These are phyloP conservation scores for Rhodamnia argentea DNA, from an alignment of 345 rosid species.

Conservation along the genomic window DNA sequence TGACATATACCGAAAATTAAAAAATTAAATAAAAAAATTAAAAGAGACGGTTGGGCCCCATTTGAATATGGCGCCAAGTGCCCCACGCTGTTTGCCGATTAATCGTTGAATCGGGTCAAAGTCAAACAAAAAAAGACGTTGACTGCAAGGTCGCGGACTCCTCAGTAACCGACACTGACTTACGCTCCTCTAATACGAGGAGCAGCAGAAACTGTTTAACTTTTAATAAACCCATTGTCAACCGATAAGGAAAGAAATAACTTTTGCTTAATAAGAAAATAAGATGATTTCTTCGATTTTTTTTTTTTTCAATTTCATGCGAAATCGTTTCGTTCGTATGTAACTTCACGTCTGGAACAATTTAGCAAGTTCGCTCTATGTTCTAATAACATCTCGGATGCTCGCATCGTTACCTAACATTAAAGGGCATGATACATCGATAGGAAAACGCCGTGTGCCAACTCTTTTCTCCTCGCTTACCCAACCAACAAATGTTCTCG, in stretches of 20 bases:
- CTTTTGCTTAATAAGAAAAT: too few species aligned
- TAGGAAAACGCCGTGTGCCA: accelerated
- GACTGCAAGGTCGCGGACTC: background rate
- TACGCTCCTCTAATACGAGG: background rate
- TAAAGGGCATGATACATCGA: background rate
- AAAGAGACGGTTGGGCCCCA: background rate
- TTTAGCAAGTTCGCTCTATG: background rate
- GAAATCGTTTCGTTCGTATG: accelerated
- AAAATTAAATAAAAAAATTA: background rate
- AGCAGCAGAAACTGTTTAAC: background rate
- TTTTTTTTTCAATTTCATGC: too few species aligned
- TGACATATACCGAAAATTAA: accelerated
- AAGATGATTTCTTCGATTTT: too few species aligned
- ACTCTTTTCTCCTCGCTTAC: accelerated
- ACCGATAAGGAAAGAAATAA: background rate
- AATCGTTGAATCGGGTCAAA: background rate
- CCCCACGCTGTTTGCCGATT: background rate
- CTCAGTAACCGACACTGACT: background rate
- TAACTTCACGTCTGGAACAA: background rate
- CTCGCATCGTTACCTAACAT: accelerated
- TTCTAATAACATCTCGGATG: background rate
- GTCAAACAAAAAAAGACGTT: background rate
- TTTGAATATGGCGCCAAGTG: background rate
- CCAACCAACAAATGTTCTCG: accelerated
- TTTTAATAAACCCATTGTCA: background rate